Conservation (phyloP, 139 green algal species). For the Haematococcus sp. region DNA sequence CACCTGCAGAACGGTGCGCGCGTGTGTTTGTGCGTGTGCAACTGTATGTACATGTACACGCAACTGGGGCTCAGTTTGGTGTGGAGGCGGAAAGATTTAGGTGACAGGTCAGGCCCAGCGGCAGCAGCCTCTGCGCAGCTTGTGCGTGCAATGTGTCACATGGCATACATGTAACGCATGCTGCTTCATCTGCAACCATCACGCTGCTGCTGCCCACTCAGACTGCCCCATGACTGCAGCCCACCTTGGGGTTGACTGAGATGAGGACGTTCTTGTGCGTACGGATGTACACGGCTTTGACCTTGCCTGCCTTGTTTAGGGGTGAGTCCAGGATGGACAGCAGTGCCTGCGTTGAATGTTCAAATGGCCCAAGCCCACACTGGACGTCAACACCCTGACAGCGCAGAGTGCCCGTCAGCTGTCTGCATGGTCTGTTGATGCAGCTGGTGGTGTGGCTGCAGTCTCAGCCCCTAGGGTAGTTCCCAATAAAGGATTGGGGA, state of each 20-base stretch:
- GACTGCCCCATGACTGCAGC: neutral
- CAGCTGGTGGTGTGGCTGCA: too few relatives aligned
- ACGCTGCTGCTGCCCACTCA: too few relatives aligned
- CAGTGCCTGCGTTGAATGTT: constrained; percentile 70
- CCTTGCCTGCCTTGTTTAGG: constrained; percentile 88
- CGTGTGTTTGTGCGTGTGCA: too few relatives aligned
- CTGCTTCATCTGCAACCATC: neutral
- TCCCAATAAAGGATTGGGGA: too few relatives aligned
- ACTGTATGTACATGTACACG: too few relatives aligned
- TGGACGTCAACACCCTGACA: neutral
- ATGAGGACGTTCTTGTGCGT: constrained; percentile 94
- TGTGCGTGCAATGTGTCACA: too few relatives aligned
- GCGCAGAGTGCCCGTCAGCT: neutral
- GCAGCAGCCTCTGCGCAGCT: too few relatives aligned
- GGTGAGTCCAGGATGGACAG: constrained; percentile 93
- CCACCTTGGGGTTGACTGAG: constrained; percentile 80
- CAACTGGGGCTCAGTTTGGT: too few relatives aligned
- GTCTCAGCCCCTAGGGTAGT: too few relatives aligned
- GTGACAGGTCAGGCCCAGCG: too few relatives aligned
- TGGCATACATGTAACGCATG: neutral
- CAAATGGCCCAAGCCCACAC: neutral
- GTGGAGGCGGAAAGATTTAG: too few relatives aligned
- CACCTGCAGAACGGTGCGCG: constrained; percentile 36
- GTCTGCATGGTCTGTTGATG: too few relatives aligned
- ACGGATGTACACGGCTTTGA: constrained; percentile 89